A percentile compares a stretch with the other conserved stretches of the same genome.
Evolutionary conservation across 2,329 filamentous ascomycete species (phyloP).

Genomic region (Aspergillus sp.): DNA sequence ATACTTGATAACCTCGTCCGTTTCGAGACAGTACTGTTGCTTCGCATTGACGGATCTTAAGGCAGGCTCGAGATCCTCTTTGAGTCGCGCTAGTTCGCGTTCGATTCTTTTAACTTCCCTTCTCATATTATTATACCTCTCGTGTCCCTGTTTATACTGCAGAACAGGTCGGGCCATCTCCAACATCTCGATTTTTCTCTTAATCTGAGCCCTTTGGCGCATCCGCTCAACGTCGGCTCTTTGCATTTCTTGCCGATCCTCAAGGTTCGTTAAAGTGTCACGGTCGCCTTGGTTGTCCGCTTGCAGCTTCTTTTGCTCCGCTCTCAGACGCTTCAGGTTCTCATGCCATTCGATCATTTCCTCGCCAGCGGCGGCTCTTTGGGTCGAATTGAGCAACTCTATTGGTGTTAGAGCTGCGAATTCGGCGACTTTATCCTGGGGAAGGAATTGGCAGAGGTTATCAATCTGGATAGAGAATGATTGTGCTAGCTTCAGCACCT

Average conservation of each 20-base stretch:
- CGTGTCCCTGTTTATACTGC: constrained; percentile 61
- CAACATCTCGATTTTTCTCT: constrained; percentile 65
- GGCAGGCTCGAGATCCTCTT: constrained; percentile 66
- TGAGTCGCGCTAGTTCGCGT: constrained; percentile 60
- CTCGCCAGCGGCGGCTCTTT: constrained; percentile 80
- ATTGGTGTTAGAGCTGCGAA: constrained; percentile 83
- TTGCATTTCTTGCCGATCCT: constrained; percentile 72
- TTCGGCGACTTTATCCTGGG: constrained; percentile 92
- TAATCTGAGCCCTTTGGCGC: constrained; percentile 70
- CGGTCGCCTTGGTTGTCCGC: constrained; percentile 59
- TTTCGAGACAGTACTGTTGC: constrained; percentile 59
- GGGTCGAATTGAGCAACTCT: constrained; percentile 79
- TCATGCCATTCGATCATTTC: constrained; percentile 80
- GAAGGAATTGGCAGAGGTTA: constrained; percentile 95
- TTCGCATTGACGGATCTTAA: constrained; percentile 70
- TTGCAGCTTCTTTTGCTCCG: constrained; percentile 66
- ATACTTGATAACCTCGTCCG: constrained; percentile 58
- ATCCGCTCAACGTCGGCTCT: constrained; percentile 81
- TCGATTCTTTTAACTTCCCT: constrained; percentile 56
- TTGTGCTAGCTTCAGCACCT: constrained; percentile 67
- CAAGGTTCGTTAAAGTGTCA: constrained; percentile 66
- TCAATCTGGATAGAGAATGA: constrained; percentile 90
- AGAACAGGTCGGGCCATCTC: constrained; percentile 66
- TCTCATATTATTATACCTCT: constrained; percentile 56
- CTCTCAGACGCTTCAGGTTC: constrained; percentile 69